A percentile compares a stretch with the other conserved stretches of the same genome.
phyloP scores from a whole-genome alignment of 352 stramenopile species.

The Phytophthora aleatoria region DNA sequence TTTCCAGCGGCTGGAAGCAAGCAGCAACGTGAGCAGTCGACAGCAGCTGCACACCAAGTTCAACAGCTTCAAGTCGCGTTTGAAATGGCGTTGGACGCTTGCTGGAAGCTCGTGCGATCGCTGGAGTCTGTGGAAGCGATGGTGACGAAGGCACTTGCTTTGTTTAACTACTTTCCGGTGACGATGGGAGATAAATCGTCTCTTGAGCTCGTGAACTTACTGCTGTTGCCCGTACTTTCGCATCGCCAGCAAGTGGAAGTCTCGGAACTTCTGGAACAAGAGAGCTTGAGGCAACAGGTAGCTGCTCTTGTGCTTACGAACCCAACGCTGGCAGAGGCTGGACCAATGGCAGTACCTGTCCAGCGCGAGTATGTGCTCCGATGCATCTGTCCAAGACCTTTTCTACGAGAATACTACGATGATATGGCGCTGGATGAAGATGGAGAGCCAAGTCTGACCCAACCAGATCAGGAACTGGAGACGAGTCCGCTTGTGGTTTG shows the following conservation, averaged over 20 bases:
- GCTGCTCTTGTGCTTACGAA: slow-evolving; percentile 53
- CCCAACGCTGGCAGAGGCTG: slow-evolving; percentile 35
- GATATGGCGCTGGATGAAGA: slow-evolving; percentile 29
- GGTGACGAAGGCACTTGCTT: slow-evolving; percentile 50
- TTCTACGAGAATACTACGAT: slow-evolving; percentile 54
- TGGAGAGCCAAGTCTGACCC: neutral
- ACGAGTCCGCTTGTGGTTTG: slow-evolving; percentile 74
- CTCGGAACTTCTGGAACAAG: slow-evolving; percentile 43
- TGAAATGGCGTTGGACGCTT: slow-evolving; percentile 81
- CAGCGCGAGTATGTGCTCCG: slow-evolving; percentile 81
- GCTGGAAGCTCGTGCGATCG: slow-evolving; percentile 59
- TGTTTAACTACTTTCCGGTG: slow-evolving; percentile 53
- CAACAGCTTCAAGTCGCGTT: slow-evolving; percentile 75
- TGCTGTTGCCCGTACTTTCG: slow-evolving; percentile 33
- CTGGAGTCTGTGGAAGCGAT: slow-evolving; percentile 62
- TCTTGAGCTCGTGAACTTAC: slow-evolving; percentile 47
- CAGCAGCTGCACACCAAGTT: slow-evolving; percentile 35
- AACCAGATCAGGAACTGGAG: slow-evolving; percentile 41
- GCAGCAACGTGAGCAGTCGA: slow-evolving; percentile 35
- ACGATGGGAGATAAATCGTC: slow-evolving; percentile 13
- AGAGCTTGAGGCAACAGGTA: slow-evolving; percentile 41
- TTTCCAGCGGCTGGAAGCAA: slow-evolving; percentile 41
- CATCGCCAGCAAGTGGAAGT: slow-evolving; percentile 39
- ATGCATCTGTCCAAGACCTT: slow-evolving; percentile 73
- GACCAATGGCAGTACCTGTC: slow-evolving; percentile 30